Conservation (phyloP, 1,284 basidiomycete species). For the Rhodofomes roseus region DNA sequence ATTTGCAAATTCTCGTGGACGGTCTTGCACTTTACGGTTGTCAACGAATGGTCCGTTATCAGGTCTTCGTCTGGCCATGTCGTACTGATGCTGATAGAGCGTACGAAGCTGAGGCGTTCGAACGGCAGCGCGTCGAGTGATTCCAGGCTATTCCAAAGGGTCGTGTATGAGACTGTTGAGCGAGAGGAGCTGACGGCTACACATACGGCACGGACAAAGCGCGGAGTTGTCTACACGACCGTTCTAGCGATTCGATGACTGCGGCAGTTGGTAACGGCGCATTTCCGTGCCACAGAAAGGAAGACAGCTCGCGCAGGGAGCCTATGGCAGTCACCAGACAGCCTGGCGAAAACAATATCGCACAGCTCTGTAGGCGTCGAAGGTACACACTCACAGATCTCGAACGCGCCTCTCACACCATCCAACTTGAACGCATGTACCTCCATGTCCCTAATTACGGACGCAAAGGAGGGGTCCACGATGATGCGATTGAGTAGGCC, state of each 20-base stretch:
- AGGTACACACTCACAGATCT: not conserved
- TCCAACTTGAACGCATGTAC: not conserved
- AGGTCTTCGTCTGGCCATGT: not conserved
- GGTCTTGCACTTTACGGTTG: not conserved
- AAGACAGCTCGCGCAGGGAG: not conserved
- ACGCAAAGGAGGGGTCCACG: not conserved
- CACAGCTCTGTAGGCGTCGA: not conserved
- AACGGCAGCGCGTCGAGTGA: not conserved
- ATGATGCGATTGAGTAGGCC: not conserved
- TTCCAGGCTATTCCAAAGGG: not conserved
- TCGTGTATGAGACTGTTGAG: not conserved
- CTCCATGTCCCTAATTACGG: not conserved
- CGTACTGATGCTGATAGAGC: not conserved
- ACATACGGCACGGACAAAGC: not conserved
- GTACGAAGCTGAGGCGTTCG: not conserved
- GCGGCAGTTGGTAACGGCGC: not conserved
- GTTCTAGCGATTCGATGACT: not conserved
- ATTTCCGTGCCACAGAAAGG: not conserved
- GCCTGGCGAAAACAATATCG: not conserved
- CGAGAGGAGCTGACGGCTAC: not conserved
- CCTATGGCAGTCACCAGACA: not conserved
- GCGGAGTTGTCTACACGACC: not conserved
- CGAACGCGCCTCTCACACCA: not conserved
- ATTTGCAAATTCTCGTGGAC: not conserved
- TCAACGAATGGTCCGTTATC: not conserved